These are phyloP conservation scores for Globisporangium mamillatum DNA, from an alignment of 352 stramenopile species.

Conservation along the genomic window DNA sequence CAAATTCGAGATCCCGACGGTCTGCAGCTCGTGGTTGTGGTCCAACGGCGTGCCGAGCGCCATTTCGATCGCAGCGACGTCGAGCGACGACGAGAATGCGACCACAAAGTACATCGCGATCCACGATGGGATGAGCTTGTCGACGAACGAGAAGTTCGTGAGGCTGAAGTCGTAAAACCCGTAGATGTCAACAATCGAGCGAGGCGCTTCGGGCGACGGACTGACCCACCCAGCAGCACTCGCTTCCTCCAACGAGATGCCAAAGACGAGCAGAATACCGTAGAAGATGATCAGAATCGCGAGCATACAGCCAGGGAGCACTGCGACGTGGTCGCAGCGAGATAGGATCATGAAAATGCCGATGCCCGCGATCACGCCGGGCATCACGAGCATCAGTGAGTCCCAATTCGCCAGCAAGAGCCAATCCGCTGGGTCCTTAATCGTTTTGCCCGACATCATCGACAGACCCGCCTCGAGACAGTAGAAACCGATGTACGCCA, in stretches of 20 bases:
- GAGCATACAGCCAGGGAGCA: conserved; percentile 91
- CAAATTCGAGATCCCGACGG: conserved; percentile 96
- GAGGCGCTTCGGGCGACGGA: conserved; percentile 53
- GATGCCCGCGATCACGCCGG: conserved; percentile 81
- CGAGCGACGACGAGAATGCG: conserved; percentile 96
- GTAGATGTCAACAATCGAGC: conserved; percentile 75
- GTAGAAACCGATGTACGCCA: conserved; percentile 96
- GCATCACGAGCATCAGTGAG: conserved; percentile 79
- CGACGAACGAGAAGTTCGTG: conserved; percentile 58
- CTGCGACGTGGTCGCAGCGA: conserved; percentile 73
- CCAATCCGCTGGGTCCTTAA: conserved; percentile 90
- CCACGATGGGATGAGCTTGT: conserved; percentile 85
- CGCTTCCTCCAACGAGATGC: conserved; percentile 83
- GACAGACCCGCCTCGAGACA: conserved; percentile 78
- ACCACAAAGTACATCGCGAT: conserved; percentile 99
- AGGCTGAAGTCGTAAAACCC: conserved; percentile 69
- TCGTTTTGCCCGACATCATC: conserved; percentile 88
- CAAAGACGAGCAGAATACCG: conserved; percentile 68
- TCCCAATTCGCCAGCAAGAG: conserved; percentile 68
- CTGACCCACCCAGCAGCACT: conserved; percentile 92
- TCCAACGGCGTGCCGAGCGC: conserved; percentile 92
- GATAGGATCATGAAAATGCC: conserved; percentile 84
- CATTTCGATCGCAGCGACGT: conserved; percentile 97
- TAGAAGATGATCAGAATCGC: conserved; percentile 82
- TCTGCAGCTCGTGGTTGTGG: conserved; percentile 95